A percentile compares a stretch with the other conserved stretches of the same genome.
Conservation (phyloP, 805 yeast species). For the Pichia thaimueangensis region DNA sequence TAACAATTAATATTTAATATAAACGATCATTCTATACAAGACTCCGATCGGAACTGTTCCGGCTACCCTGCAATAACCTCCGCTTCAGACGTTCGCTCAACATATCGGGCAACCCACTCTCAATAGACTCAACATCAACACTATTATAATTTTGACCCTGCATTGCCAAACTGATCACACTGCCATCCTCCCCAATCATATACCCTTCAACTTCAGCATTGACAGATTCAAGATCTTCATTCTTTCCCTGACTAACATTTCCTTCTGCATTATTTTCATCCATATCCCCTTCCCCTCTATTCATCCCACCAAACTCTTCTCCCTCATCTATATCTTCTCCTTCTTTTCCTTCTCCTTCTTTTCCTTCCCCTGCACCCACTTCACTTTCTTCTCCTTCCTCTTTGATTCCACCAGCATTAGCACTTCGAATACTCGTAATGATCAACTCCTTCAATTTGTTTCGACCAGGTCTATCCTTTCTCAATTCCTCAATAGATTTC, state of each 20-base stretch:
- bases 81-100: conserved; percentile 28
- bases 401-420: conserved; percentile 10
- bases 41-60: background rate
- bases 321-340: background rate
- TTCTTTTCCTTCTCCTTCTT: background rate
- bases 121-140: background rate
- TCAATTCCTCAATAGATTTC: conserved; percentile 73
- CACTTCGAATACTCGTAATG: conserved; percentile 73
- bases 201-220: conserved; percentile 16
- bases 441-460: conserved; percentile 57
- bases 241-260: conserved; percentile 15
- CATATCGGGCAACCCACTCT: conserved; percentile 13
- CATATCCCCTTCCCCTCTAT: background rate
- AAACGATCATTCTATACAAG: too few species aligned
- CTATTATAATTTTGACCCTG: background rate
- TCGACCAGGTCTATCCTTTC: conserved; percentile 49
- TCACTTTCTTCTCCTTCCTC: background rate
- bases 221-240: conserved; percentile 1
- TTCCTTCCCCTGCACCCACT: background rate
- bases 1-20: too few species aligned
- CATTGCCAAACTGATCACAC: conserved; percentile 1
- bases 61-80: conserved; percentile 20
- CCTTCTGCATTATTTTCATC: conserved; percentile 6
- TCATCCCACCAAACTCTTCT: background rate
- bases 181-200: conserved; percentile 12